phyloP scores from a whole-genome alignment of 2,329 filamentous ascomycete genomes.

The Huntiella moniliformis region DNA sequence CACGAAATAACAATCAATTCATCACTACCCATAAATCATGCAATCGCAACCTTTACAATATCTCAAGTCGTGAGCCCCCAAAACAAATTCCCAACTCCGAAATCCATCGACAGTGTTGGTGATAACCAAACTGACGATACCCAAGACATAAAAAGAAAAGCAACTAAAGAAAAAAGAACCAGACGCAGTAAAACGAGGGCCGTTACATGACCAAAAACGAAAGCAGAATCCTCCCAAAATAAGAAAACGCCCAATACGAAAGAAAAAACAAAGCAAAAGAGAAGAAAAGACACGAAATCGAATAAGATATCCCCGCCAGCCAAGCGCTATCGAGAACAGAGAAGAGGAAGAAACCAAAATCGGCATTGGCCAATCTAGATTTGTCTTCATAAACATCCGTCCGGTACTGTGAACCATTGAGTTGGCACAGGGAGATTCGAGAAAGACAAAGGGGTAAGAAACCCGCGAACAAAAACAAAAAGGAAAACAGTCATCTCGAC shows the following conservation, averaged over 20 bases:
- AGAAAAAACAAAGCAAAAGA: neutral
- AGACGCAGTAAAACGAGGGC: neutral
- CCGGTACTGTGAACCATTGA: slow-evolving; percentile 9
- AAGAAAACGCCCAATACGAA: slow-evolving; percentile 1
- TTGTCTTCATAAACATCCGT: slow-evolving; percentile 5
- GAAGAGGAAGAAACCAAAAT: neutral
- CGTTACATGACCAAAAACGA: too few relatives aligned
- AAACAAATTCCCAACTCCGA: too few relatives aligned
- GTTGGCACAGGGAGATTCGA: neutral
- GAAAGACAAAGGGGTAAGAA: neutral
- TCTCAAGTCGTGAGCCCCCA: too few relatives aligned
- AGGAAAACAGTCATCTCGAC: neutral
- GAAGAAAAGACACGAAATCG: neutral
- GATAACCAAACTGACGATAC: neutral
- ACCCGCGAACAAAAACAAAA: neutral
- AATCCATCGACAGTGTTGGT: too few relatives aligned
- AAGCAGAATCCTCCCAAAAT: neutral
- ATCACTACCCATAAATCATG: too few relatives aligned
- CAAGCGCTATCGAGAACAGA: neutral
- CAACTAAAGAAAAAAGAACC: neutral
- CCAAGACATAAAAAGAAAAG: slow-evolving; percentile 1
- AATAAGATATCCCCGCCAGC: neutral
- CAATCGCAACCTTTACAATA: too few relatives aligned
- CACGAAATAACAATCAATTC: too few relatives aligned
- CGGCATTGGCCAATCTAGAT: slow-evolving; percentile 5